Conservation (phyloP, 257 asterid species). For the Solanum pinnatisectum region DNA sequence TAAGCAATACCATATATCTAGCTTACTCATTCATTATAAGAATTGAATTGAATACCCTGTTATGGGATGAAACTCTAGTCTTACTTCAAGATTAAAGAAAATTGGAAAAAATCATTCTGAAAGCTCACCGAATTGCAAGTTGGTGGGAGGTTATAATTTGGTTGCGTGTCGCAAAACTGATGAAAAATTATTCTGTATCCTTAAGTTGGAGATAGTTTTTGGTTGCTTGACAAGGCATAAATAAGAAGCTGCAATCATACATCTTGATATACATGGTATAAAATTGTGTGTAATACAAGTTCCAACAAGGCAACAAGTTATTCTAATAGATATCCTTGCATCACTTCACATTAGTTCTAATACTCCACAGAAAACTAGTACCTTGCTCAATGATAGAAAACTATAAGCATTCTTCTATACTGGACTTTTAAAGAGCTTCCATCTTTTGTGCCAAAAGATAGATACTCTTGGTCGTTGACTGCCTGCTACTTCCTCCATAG, state of each 20-base stretch:
- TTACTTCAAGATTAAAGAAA: not conserved
- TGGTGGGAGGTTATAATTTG: not conserved
- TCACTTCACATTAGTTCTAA: not conserved
- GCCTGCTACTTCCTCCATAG: slow-evolving; percentile 27
- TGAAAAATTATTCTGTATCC: not conserved
- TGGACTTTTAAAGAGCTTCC: slow-evolving; percentile 35
- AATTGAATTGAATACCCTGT: not conserved
- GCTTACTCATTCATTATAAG: not conserved
- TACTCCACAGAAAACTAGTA: not conserved
- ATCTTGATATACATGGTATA: not conserved
- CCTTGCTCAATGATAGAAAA: not conserved
- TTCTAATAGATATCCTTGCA: not conserved
- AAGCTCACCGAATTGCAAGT: not conserved
- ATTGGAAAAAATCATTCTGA: not conserved
- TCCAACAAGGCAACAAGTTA: not conserved
- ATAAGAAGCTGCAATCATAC: not conserved
- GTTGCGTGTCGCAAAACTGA: not conserved
- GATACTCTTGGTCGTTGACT: slow-evolving; percentile 46
- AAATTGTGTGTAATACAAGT: not conserved
- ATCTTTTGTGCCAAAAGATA: slow-evolving; percentile 57
- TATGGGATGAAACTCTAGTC: not conserved
- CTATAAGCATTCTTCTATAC: not conserved
- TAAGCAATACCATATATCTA: not conserved
- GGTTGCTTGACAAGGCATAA: not conserved
- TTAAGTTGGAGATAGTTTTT: not conserved